Conservation (phyloP, 208 protist genomes). For the Angomonas ambiguus region DNA sequence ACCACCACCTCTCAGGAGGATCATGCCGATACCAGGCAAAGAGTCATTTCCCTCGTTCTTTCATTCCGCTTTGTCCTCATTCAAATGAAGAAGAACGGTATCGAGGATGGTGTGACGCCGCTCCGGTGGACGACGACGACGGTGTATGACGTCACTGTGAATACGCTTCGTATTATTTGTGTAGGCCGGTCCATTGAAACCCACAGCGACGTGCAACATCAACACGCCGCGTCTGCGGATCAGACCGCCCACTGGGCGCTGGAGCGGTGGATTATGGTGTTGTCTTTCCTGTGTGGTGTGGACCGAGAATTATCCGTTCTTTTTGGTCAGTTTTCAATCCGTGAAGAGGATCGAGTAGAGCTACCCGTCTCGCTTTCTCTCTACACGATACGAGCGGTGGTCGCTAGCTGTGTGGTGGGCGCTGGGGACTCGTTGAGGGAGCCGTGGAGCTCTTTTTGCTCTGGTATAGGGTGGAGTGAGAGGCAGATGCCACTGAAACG, state of each 20-base stretch:
- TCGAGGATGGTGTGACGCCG: neutral
- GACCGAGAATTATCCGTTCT: slow-evolving; percentile 22
- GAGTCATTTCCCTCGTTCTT: neutral
- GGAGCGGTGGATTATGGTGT: slow-evolving; percentile 31
- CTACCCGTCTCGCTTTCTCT: neutral
- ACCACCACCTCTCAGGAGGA: no score
- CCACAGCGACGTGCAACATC: no score
- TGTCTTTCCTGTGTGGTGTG: slow-evolving; percentile 41
- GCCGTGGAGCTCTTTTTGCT: slow-evolving; percentile 41
- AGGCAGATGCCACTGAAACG: slow-evolving; percentile 38
- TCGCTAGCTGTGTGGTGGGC: slow-evolving; percentile 30
- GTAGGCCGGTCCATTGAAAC: neutral
- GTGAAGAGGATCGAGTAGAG: neutral
- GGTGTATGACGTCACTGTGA: neutral
- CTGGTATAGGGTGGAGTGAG: slow-evolving; percentile 56
- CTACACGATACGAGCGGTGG: slow-evolving; percentile 41
- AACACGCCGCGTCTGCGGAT: slow-evolving; percentile 14
- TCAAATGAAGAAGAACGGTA: neutral
- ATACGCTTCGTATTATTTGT: neutral
- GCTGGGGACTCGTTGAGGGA: neutral
- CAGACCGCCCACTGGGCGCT: slow-evolving; percentile 22
- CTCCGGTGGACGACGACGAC: neutral
- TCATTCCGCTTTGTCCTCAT: neutral
- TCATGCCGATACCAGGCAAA: no score
- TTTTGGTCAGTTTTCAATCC: no score